Base-by-base conservation (phyloP, 108 stramenopile genomes). In the Fragilariopsis cylindrus region DNA sequence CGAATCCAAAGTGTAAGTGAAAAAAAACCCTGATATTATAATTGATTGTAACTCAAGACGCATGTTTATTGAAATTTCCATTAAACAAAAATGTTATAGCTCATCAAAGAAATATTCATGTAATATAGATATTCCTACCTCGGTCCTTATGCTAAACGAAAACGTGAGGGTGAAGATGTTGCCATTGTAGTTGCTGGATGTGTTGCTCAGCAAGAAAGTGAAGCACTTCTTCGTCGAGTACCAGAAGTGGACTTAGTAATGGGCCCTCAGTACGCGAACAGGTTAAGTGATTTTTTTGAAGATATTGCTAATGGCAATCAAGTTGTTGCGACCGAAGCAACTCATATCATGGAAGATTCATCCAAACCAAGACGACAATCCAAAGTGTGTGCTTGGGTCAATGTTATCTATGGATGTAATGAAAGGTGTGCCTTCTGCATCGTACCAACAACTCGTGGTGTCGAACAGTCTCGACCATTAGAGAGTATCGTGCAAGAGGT, bases 161-260 rank as follows among this genome's bases (percentile, higher is more conserved):
- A 94, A 70, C 87, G 95, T 7, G 60, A 81, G 7, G 97, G 97
- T n/a, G 76, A 90, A 58, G 91, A 96, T 74, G 81, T 98, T 60
- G 89, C 94, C 42, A 91, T 98, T 47, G 88, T 97, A 44, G 96
- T 98, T 7, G 93, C 98, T 19, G 98, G 98, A 21, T 98, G 98
- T 82, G 98, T 98, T 7, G 98, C 98, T 3, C 98, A 98, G 74
- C 98, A 98, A 79, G 98, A 98, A 80, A 97, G 97, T n/a, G 93
- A 96, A 72, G 81, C 82, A 12, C 68, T 98, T 18, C 73, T 98
- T 60, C 75, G 89, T 45, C 83, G 96, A 39, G 87, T 93, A 46
- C 98, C 98, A 2, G 98, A 98, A 77, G 79, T 98, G 40, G 98
- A 98, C 73, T 68, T 96, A 45, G 98, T 98, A 11, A 84, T 98